Evolutionary conservation across 108 stramenopile species (phyloP).

Genomic region (Nannochloropsis salina): DNA sequence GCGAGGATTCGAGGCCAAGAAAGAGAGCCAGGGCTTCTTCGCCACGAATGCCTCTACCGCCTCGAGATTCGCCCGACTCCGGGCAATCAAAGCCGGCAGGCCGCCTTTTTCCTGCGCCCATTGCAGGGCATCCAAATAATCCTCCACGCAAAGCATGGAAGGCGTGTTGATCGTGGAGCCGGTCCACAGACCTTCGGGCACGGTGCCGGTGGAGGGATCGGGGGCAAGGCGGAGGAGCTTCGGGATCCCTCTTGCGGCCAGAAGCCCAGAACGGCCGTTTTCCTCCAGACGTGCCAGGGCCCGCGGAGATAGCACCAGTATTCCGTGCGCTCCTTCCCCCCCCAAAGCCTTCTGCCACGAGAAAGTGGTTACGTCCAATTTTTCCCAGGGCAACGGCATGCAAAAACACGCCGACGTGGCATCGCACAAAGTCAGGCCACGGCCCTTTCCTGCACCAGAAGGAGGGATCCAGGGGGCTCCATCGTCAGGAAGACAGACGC

Average conservation of each 20-base stretch:
- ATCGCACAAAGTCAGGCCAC: slow-evolving; percentile 91
- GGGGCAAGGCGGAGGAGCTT: slow-evolving; percentile 92
- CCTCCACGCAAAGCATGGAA: slow-evolving; percentile 97
- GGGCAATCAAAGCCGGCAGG: slow-evolving; percentile 76
- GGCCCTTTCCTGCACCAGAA: not conserved
- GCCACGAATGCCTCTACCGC: slow-evolving; percentile 85
- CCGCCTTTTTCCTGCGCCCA: slow-evolving; percentile 93
- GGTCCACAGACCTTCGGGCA: slow-evolving; percentile 83
- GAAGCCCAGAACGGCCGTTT: slow-evolving; percentile 52
- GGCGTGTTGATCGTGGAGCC: slow-evolving; percentile 99
- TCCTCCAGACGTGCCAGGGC: slow-evolving; percentile 94
- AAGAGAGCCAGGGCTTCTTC: slow-evolving; percentile 88
- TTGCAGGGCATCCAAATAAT: slow-evolving; percentile 94
- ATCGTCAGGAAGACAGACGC: slow-evolving; percentile 63
- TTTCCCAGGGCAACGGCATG: slow-evolving; percentile 97
- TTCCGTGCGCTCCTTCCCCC: slow-evolving; percentile 97
- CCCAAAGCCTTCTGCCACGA: slow-evolving; percentile 99
- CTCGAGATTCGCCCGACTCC: slow-evolving; percentile 67
- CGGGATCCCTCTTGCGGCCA: slow-evolving; percentile 63
- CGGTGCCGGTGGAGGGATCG: slow-evolving; percentile 84
- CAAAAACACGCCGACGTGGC: slow-evolving; percentile 98
- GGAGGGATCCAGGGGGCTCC: not conserved
- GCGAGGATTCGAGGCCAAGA: slow-evolving; percentile 88
- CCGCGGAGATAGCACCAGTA: slow-evolving; percentile 87
- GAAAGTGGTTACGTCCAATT: slow-evolving; percentile 97